Base-by-base conservation (phyloP, 2,329 filamentous ascomycete species). In the Scytalidium sp. region DNA sequence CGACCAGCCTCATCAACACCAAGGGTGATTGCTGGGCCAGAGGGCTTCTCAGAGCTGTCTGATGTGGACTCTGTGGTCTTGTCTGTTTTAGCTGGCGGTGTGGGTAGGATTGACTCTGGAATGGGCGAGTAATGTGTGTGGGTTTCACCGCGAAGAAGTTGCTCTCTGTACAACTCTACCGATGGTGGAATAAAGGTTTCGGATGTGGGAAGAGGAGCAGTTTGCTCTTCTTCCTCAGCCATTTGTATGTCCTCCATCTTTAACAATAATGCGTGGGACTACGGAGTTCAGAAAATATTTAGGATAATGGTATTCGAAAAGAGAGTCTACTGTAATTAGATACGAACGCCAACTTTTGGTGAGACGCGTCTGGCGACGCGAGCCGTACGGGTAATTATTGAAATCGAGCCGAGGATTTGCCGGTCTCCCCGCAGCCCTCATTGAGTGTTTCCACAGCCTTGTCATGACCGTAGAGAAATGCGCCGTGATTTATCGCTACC, bases 1-100 rank as follows among this genome's bases (percentile, higher is more conserved):
- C 93, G 84, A 42, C 93, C 93, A 58, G 93, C 93, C 75, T 97
- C 93, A 68, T 97, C 93, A 45, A 97, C 87, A 54, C 93, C 93
- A 19, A 97, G 78, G 19, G 88, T 85, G 69, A 89, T 94, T 63
- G 84, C 79, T 50, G 75, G 79, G 32, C 32, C 11, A 17, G 67
- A 69, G 41, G 70, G 60, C 41, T 67, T 65, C 2, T 61, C 59
- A 7, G 63, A 55, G 10, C 54, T 44, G 17, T 56, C 47, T 10
- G 55, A 55, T 43, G 55, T 49, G n/a, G 52, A 40, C 42, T 59
- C 47, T 47, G 41, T 40, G 50, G 50, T 45, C 8, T 50, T 40
- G 19, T 49, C 43, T 29, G 42, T 40, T 17, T 55, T 46, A 19
- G 54, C 40, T 17, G 50, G 41, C 27, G 56, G 36, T 46, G 62